Base-by-base conservation (phyloP, 108 stramenopile genomes). In the Cyclotella cryptica region DNA sequence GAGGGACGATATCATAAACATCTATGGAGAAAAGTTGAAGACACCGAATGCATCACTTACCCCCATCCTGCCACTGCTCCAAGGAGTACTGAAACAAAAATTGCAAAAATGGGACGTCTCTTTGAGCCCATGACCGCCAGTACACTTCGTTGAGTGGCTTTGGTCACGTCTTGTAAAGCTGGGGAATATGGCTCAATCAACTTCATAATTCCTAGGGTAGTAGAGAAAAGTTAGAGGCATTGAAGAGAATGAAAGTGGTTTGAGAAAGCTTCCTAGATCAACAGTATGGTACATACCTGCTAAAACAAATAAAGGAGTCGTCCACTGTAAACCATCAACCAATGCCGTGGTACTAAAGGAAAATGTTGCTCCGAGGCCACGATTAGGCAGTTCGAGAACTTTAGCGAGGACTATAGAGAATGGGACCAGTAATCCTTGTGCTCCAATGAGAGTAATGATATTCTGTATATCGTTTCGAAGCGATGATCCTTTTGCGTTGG, bases 51-150 rank as follows among this genome's bases (percentile, higher is more conserved):
- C 10, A 12, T 26, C 18, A 24, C 65, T 66, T 27, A 66, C 49
- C 93, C 93, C 65, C 88, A 66, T 10, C 96, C 96, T 28, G 96
- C 96, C 13, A 89, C 92, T 1, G 79, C 24, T 12, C 94, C 94
- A 63, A 93, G 60, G 0, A 90, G 69, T 10, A 88, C 53, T 22
- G 88, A 77, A 10, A 79, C 78, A 0, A 79, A 12, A 13, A 86
- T 55, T 13, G 86, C 90, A 55, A 87, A 35, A 18, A 80, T 13
- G 46, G 89, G 89, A 43, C 87, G 87, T 45, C 90, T 85, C 39
- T 67, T 75, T 15, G 78, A 69, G 3, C 94, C 94, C 74, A 95
- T 66, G 41, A 95, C 66, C 19, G 82, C 80, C 52, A 93, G 72
- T 2, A 93, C 89, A 71, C 87, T 91, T 12, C 87, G 71, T 71